These are phyloP conservation scores for Umbilicaria muhlenbergii DNA, from an alignment of 495 filamentous ascomycete genomes.

Conservation along the genomic window DNA sequence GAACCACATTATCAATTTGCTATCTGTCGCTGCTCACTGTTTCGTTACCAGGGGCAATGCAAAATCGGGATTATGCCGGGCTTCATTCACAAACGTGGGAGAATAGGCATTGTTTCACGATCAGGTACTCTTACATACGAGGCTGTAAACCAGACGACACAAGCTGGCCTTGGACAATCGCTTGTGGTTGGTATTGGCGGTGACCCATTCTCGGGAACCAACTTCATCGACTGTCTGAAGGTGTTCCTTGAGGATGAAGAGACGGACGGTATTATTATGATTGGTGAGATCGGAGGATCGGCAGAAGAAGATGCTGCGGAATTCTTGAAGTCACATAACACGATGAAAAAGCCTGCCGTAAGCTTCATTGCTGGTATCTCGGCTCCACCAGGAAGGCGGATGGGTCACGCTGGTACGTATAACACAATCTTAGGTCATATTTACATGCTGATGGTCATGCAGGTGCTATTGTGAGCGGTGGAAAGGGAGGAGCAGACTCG, in stretches of 20 bases:
- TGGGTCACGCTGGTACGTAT: conserved; percentile 78
- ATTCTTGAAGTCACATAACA: conserved; percentile 84
- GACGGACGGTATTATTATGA: conserved; percentile 99
- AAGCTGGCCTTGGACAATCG: conserved; percentile 90
- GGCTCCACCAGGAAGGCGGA: conserved; percentile 86
- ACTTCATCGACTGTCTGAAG: conserved; percentile 97
- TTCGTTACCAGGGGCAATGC: conserved; percentile 65
- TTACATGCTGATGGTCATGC: conserved; percentile 5
- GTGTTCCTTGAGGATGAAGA: conserved; percentile 93
- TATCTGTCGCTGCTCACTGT: background rate
- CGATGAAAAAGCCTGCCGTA: conserved; percentile 85
- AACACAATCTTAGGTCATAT: background rate
- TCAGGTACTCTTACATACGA: conserved; percentile 98
- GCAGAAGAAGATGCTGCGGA: conserved; percentile 97
- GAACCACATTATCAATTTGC: conserved; percentile 9
- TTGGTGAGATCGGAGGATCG: conserved; percentile 94
- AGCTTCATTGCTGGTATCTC: conserved; percentile 98
- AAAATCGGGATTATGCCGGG: conserved; percentile 99
- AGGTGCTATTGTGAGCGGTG: conserved; percentile 88
- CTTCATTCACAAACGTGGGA: conserved; percentile 98
- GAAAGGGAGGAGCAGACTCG: conserved; percentile 92
- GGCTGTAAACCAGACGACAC: conserved; percentile 98
- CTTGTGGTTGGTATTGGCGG: conserved; percentile 97
- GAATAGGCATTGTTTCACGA: conserved; percentile 94
- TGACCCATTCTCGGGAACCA: conserved; percentile 96